These are phyloP conservation scores for Salvia rosmarinus DNA, from an alignment of 257 asterid species.

Conservation along the genomic window DNA sequence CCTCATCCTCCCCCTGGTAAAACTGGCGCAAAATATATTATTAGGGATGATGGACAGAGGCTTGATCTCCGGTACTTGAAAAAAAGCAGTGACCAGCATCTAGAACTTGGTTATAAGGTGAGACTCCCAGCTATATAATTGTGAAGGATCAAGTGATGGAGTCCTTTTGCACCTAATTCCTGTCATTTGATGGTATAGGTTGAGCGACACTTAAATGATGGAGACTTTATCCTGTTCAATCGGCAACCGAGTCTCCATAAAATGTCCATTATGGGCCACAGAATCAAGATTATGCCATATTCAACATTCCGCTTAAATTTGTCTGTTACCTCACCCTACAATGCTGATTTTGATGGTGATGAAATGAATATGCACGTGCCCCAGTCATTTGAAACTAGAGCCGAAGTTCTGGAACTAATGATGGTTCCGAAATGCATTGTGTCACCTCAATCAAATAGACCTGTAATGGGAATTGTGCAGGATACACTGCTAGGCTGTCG, in stretches of 20 bases:
- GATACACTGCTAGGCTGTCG: slow-evolving; percentile 97
- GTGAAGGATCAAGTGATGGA: slow-evolving; percentile 15
- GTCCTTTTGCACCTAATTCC: slow-evolving; percentile 30
- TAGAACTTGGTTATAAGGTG: slow-evolving; percentile 96
- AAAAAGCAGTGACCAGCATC: slow-evolving; percentile 96
- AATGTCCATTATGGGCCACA: slow-evolving; percentile 99
- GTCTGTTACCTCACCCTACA: slow-evolving; percentile 98
- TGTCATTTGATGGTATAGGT: slow-evolving; percentile 61
- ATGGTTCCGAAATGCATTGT: slow-evolving; percentile 98
- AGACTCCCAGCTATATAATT: slow-evolving; percentile 6
- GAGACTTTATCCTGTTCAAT: slow-evolving; percentile 94
- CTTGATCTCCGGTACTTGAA: slow-evolving; percentile 97
- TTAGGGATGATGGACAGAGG: slow-evolving; percentile 99
- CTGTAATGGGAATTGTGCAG: slow-evolving; percentile 99
- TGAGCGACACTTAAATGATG: slow-evolving; percentile 98
- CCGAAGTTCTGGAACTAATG: slow-evolving; percentile 96
- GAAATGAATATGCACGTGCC: slow-evolving; percentile 99
- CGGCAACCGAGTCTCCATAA: slow-evolving; percentile 99
- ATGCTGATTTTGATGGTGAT: slow-evolving; percentile 99
- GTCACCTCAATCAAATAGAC: slow-evolving; percentile 95
- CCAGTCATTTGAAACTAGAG: slow-evolving; percentile 99
- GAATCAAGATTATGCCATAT: slow-evolving; percentile 98
- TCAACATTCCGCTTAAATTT: slow-evolving; percentile 94
- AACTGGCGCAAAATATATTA: slow-evolving; percentile 98
- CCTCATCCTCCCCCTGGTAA: slow-evolving; percentile 99